Evolutionary conservation across 2,329 filamentous ascomycete species (phyloP).

Genomic region (Pestalotiopsis sp.): DNA sequence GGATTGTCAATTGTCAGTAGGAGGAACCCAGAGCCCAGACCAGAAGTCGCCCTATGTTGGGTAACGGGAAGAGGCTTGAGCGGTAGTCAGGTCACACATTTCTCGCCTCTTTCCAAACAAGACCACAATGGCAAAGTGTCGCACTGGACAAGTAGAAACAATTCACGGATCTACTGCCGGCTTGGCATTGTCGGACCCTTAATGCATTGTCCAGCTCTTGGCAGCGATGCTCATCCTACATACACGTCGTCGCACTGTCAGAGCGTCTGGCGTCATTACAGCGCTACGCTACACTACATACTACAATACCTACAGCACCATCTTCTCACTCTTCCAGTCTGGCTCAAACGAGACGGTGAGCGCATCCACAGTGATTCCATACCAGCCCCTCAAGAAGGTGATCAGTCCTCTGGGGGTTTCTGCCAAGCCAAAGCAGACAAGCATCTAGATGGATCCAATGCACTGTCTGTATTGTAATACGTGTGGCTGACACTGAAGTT

Average conservation of each 20-base stretch:
- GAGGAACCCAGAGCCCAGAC: background rate
- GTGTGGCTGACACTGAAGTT: background rate
- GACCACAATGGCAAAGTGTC: background rate
- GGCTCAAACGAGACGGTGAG: background rate
- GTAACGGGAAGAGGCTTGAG: background rate
- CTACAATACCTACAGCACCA: background rate
- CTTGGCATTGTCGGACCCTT: background rate
- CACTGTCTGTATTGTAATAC: background rate
- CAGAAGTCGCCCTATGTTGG: background rate
- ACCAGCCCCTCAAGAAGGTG: background rate
- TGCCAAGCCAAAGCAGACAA: background rate
- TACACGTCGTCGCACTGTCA: background rate
- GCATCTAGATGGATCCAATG: background rate
- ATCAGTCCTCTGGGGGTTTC: background rate
- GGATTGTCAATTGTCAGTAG: background rate
- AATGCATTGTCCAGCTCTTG: background rate
- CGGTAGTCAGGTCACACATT: background rate
- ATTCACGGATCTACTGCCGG: background rate
- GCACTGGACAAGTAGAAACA: background rate
- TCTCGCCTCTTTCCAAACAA: background rate
- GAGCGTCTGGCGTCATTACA: background rate
- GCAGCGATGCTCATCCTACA: background rate
- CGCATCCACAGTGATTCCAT: background rate
- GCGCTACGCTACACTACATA: background rate
- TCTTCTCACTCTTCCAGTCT: background rate